Conservation (phyloP, 257 asterid genomes). For the Pogostemon cablin region DNA sequence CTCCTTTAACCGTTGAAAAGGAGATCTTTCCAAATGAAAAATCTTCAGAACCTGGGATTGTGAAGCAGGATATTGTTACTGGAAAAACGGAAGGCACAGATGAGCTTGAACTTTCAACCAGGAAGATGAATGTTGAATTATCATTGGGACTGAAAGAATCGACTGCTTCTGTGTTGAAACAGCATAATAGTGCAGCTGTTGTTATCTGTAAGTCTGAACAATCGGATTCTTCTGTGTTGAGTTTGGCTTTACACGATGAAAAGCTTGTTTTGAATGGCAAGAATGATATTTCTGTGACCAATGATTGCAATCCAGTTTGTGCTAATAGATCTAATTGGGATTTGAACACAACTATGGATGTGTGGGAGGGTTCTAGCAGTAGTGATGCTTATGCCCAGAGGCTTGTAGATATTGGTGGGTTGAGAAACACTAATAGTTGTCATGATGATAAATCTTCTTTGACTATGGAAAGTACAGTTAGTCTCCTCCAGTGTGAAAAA, state of each 20-base stretch:
- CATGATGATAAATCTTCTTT: constrained; percentile 34
- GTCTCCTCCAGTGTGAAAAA: constrained; percentile 40
- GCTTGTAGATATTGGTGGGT: constrained; percentile 34
- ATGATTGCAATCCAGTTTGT: constrained; percentile 29
- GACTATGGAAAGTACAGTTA: constrained; percentile 34
- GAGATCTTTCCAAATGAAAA: constrained; percentile 37
- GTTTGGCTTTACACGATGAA: constrained; percentile 50
- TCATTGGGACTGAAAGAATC: constrained; percentile 47
- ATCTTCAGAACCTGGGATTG: constrained; percentile 33
- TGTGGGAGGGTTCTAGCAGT: constrained; percentile 66
- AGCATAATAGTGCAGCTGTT: constrained; percentile 28
- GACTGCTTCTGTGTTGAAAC: constrained; percentile 34
- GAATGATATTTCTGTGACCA: constrained; percentile 1
- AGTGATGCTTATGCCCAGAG: constrained; percentile 40
- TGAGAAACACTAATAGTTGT: constrained; percentile 29
- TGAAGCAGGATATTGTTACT: constrained; percentile 47
- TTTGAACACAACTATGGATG: constrained; percentile 86
- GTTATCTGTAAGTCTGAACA: constrained; percentile 32
- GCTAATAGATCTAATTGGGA: constrained; percentile 82
- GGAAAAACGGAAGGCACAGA: constrained; percentile 39
- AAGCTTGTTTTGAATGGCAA: constrained; percentile 31
- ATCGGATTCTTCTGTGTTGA: constrained; percentile 51
- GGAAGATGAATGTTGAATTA: constrained; percentile 45
- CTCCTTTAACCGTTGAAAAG: constrained; percentile 34
- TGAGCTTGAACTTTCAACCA: constrained; percentile 37